Evolutionary conservation across 495 filamentous ascomycete species (phyloP).

Genomic region (Sordaria brevicollis): DNA sequence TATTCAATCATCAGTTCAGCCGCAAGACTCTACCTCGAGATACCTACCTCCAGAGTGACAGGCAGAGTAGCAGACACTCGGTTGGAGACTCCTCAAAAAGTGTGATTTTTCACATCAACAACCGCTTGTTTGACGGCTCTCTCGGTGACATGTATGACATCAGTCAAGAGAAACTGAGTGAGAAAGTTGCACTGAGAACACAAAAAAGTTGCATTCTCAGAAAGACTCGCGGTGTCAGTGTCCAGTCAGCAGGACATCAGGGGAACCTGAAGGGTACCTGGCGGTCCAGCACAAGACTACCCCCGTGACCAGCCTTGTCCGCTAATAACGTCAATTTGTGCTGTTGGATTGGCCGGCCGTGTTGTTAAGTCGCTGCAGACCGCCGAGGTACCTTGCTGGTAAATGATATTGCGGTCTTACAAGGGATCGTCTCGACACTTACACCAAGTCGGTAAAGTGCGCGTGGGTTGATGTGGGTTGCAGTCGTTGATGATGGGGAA

Average conservation of each 20-base stretch:
- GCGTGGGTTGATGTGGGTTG: background rate
- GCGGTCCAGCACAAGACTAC: background rate
- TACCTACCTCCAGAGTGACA: background rate
- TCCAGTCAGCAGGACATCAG: background rate
- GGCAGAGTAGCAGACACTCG: background rate
- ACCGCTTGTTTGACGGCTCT: background rate
- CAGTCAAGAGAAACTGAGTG: background rate
- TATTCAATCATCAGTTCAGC: background rate
- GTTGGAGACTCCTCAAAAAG: background rate
- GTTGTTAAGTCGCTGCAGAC: background rate
- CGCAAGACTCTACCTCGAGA: no score
- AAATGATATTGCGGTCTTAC: background rate
- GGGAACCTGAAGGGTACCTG: background rate
- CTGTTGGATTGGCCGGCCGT: background rate
- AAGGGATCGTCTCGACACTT: background rate
- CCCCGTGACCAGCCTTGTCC: background rate
- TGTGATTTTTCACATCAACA: background rate
- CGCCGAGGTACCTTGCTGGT: background rate
- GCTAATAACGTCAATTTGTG: background rate
- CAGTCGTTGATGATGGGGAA: background rate
- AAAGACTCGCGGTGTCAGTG: background rate
- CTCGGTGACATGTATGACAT: background rate
- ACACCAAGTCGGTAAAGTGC: background rate
- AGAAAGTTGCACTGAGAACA: background rate
- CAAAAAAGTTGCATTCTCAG: background rate